Evolutionary conservation across 2,329 filamentous ascomycete species (phyloP).

Genomic region (Graphilbum ipis-grandicollis): DNA sequence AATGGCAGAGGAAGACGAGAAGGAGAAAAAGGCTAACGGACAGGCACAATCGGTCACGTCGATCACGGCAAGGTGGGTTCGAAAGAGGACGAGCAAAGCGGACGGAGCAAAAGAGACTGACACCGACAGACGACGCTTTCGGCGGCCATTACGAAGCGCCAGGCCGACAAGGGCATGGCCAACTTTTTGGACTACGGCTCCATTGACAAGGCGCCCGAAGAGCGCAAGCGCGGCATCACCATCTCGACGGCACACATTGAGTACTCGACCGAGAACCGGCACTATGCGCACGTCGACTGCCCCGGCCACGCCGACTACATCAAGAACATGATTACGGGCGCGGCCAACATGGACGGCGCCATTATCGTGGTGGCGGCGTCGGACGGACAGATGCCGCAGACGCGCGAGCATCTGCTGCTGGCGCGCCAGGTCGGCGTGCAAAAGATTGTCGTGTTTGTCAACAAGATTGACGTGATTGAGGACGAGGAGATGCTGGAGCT

Average conservation of each 20-base stretch:
- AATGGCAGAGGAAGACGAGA: not conserved
- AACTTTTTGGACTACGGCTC: constrained; percentile 93
- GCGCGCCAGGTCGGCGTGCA: constrained; percentile 97
- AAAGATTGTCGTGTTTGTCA: constrained; percentile 97
- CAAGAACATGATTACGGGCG: constrained; percentile 99
- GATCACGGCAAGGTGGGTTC: constrained; percentile 87
- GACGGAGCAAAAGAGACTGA: not conserved
- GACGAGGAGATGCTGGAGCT: constrained; percentile 99
- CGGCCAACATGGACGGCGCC: constrained; percentile 97
- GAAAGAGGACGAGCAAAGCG: no score
- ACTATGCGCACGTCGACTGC: constrained; percentile 99
- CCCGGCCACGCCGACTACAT: constrained; percentile 99
- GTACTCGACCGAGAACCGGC: constrained; percentile 82
- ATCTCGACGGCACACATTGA: constrained; percentile 98
- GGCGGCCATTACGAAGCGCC: constrained; percentile 95
- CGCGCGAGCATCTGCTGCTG: constrained; percentile 91
- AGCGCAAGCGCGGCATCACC: constrained; percentile 99
- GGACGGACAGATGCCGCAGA: constrained; percentile 99
- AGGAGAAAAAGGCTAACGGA: not conserved
- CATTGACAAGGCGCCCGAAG: constrained; percentile 98
- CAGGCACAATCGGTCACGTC: constrained; percentile 95
- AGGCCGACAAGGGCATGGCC: constrained; percentile 85
- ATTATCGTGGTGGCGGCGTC: constrained; percentile 97
- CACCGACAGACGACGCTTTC: constrained; percentile 73
- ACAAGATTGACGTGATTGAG: constrained; percentile 96